Base-by-base conservation (phyloP, 371 early-diverging fungal species). In the Mortierella sp. region DNA sequence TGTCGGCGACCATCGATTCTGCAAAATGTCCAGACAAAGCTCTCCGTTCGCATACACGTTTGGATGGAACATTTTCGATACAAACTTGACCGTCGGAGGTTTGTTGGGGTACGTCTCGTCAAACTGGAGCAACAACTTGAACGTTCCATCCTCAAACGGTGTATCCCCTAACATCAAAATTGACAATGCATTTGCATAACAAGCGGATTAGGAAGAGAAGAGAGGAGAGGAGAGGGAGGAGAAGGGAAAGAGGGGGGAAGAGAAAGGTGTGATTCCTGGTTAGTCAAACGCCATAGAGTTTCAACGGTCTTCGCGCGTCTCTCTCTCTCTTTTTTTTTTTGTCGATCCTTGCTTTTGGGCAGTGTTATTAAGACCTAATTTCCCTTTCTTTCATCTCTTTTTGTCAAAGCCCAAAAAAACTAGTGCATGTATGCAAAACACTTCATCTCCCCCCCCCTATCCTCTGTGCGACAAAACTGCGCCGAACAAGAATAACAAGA, bases 111-210 rank as follows among this genome's bases (percentile, higher is more conserved):
- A 99, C 31, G 93, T 91, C 79, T 98, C 97, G 74, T 98, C 98
- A 85, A 99, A 99, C 60, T 90, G 92, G 22, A 99, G 87, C 3
- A 92, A 86, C 17, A 99, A 83, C 73, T 98, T 99, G 85, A 99
- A 99, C 0, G 98, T 98, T 29, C 99, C 99, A 83, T 98, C 98
- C 80, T 99, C 99, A 82, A 98, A 99, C 3, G 98, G 97, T 25
- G 99, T 99, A 59, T 98, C 98, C 68, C 83, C 96, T 91, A n/a
- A n/a, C n/a, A n/a, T n/a, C n/a, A n/a, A n/a, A n/a, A n/a, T n/a
- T n/a, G n/a, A n/a, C n/a, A n/a, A n/a, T n/a, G n/a, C n/a, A n/a
- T n/a, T n/a, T n/a, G n/a, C n/a, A n/a, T n/a, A n/a, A n/a, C n/a
- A n/a, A n/a, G n/a, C n/a, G n/a, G n/a, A n/a, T n/a, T n/a, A n/a